Evolutionary conservation across 306 rosid species (phyloP), one percentile per base, ranked within the genome.

Genomic region (Quercus glauca): DNA sequence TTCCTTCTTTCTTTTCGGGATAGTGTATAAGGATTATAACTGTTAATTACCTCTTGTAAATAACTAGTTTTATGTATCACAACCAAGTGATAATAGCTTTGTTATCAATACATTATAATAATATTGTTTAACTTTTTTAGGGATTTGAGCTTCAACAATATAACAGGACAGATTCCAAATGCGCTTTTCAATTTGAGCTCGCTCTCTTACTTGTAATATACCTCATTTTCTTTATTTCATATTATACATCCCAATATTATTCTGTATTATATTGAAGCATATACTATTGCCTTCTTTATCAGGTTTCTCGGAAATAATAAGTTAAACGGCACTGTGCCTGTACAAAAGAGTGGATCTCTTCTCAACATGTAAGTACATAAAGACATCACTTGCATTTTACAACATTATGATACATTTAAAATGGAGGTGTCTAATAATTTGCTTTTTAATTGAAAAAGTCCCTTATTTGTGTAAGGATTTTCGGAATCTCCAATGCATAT

Each of bases 121-220:
- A 31, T 82, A 43, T 72, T 37, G n/a, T 33, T 69, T 59, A 31
- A 31, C 55, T 73, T n/a, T 71, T 87, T 65, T 83, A 94, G 98
- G 88, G 98, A 92, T 82, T 84, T 94, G 79, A 94, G 98, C 92
- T 94, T 94, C 93, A 94, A 94, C 83, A 89, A 87, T 75, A 71
- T 94, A 73, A 82, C 80, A 4, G 97, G 97, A 68, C 86, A 78
- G 72, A 91, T 91, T 83, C 88, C 89, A 4, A 80, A 20, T 52
- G 86, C 92, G 41, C 86, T 94, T 83, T 92, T 92, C 90, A 88
- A 83, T 78, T 61, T 91, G 93, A 92, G 83, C 56, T 82, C 73
- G 5, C 93, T 94, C 35, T 3, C 83, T 17, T 6, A 11, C 86
- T 88, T 94, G 98, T 94, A 94, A 89, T 76, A 75, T 81, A 61